Base-by-base conservation (phyloP, 768 basidiomycete genomes). In the Candolleomyces eurysporus region DNA sequence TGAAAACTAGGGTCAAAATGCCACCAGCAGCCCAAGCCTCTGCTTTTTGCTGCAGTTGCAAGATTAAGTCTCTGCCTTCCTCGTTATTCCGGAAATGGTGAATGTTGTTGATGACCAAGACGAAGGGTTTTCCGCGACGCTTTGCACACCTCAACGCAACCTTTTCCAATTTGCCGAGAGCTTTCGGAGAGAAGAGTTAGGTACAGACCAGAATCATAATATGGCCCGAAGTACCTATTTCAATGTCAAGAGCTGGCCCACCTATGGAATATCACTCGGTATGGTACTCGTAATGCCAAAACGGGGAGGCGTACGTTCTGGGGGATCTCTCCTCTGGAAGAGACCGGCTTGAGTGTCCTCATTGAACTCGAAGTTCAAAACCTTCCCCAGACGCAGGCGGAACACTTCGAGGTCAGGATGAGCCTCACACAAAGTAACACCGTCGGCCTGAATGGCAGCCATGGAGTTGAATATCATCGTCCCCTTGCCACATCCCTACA, bases 331-430 rank as follows among this genome's bases (percentile, higher is more conserved):
- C 59, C 92, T 75, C 68, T 91, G 90, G 75, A 94, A 94, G 21
- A 96, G 73, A 9, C 87, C 88, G 3, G 84, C 86, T 70, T 92
- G 90, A 30, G 87, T 88, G 69, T 92, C 90, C 74, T 92, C 91
- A 63, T 90, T 87, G 76, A 82, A 94, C 70, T 96, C 94, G 67
- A 87, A 94, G 66, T 94, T 91, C 46, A 94, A 75, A 11, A 91
- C 87, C 72, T 93, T 93, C 50, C 94, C 94, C 26, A 96, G 80
- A 46, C 92, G 85, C 46, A 94, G 79, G 59, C 89, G 82, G 76
- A 96, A 93, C 32, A 95, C 90, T 71, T 94, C 91, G 17, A 95
- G 78, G 73, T 94, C 91, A 19, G 90, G 90, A 72, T 94, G 92
- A 14, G 89, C 92, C 69, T 92, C 91, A 68, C 87, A 89, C 76